Conservation (phyloP, 2,329 filamentous ascomycete genomes). For the Penicillium sp. region DNA sequence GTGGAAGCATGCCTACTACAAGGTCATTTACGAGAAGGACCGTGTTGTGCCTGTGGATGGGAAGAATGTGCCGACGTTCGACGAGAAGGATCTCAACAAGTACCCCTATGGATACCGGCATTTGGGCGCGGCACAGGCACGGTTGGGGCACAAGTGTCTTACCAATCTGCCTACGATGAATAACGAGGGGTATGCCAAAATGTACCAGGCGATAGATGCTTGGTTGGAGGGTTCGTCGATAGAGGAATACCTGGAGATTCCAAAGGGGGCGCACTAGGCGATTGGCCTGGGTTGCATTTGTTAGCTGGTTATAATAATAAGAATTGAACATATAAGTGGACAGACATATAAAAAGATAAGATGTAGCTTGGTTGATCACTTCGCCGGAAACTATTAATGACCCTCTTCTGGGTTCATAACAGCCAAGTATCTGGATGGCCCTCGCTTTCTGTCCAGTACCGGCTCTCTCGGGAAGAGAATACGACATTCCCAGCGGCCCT, state of each 20-base stretch:
- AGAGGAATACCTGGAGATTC: not conserved
- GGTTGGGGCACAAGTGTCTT: conserved; percentile 45
- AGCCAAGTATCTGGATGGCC: too few relatives aligned
- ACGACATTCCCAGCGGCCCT: too few relatives aligned
- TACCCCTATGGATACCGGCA: conserved; percentile 48
- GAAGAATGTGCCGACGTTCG: conserved; percentile 35
- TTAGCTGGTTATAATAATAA: too few relatives aligned
- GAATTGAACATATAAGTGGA: not conserved
- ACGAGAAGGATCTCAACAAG: conserved; percentile 33
- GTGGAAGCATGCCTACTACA: conserved; percentile 3
- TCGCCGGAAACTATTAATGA: too few relatives aligned
- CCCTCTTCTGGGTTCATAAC: too few relatives aligned
- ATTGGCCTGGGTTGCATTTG: too few relatives aligned
- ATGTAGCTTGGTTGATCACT: too few relatives aligned
- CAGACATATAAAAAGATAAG: not conserved
- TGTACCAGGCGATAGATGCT: conserved; percentile 44
- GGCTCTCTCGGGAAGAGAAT: too few relatives aligned
- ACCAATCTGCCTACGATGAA: conserved; percentile 30
- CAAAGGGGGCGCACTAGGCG: not conserved
- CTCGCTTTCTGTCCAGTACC: too few relatives aligned
- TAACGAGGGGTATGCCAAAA: conserved; percentile 33
- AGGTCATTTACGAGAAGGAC: conserved; percentile 21
- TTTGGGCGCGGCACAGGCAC: conserved; percentile 46
- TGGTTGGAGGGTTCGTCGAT: conserved; percentile 35
- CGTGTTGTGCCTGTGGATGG: conserved; percentile 48